Evolutionary conservation across 805 yeast species (phyloP).

Genomic region (Candida wancherniae): DNA sequence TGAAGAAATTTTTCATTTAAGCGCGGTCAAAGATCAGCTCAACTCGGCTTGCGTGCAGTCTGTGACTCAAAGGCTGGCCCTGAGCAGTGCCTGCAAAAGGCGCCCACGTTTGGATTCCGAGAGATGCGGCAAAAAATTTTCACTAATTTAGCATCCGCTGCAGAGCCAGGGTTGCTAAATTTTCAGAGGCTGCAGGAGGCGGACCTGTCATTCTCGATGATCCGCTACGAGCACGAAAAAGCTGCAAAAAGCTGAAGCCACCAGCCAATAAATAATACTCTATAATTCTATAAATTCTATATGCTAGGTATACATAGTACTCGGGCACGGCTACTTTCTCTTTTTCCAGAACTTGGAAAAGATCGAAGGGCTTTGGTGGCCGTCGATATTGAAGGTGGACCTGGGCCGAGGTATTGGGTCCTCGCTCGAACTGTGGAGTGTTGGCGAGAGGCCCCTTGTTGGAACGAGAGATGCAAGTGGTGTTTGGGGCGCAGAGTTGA

Average conservation of each 20-base stretch:
- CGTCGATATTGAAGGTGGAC: conserved; percentile 8
- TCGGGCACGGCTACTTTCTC: conserved; percentile 15
- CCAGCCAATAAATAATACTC: too few species aligned
- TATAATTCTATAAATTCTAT: too few species aligned
- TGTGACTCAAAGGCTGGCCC: conserved; percentile 6
- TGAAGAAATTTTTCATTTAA: conserved; percentile 29
- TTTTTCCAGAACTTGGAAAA: conserved; percentile 20
- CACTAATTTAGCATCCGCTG: too few species aligned
- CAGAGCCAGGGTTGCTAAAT: too few species aligned
- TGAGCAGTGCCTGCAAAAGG: too few species aligned
- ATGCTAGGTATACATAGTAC: too few species aligned
- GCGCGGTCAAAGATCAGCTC: conserved; percentile 40
- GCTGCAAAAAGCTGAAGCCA: too few species aligned
- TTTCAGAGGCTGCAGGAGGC: too few species aligned
- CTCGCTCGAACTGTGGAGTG: conserved; percentile 2
- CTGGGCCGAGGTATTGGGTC: conserved; percentile 7
- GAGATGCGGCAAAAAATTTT: conserved; percentile 1
- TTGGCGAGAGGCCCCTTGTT: conserved; percentile 7
- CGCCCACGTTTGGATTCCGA: too few species aligned
- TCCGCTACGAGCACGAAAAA: too few species aligned
- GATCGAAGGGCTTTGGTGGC: conserved; percentile 10
- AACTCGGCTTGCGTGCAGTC: conserved; percentile 7
- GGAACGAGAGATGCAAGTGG: conserved; percentile 8
- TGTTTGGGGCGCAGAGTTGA: conserved; percentile 13
- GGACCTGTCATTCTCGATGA: too few species aligned